phyloP scores from a whole-genome alignment of 352 stramenopile genomes.

The Pythium brassicae region DNA sequence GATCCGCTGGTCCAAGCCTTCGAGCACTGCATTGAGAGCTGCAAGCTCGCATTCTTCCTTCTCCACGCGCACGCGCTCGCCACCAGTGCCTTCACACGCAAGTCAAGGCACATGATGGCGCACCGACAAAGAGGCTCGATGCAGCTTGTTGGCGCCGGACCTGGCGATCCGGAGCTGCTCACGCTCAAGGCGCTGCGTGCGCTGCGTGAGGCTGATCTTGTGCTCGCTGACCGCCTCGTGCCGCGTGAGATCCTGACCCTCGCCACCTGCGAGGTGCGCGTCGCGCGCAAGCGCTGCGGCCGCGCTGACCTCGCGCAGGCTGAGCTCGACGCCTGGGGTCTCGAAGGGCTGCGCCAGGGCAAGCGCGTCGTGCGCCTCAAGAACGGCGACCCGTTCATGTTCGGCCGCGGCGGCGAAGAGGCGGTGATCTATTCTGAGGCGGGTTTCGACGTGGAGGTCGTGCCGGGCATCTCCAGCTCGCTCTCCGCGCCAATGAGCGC shows the following conservation, averaged over 20 bases:
- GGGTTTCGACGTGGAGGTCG: constrained; percentile 79
- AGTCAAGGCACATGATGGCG: neutral
- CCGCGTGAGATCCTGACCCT: constrained; percentile 88
- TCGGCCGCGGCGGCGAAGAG: constrained; percentile 94
- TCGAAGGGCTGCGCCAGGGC: constrained; percentile 79
- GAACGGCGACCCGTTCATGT: constrained; percentile 98
- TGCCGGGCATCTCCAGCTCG: constrained; percentile 93
- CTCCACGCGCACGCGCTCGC: neutral
- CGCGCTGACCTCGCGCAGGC: constrained; percentile 92
- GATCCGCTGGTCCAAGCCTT: neutral
- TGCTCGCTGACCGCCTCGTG: constrained; percentile 94
- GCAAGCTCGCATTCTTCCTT: neutral
- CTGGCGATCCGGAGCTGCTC: constrained; percentile 93
- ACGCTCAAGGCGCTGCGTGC: constrained; percentile 89
- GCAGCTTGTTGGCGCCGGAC: constrained; percentile 87
- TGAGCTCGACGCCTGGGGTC: constrained; percentile 93
- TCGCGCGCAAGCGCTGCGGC: constrained; percentile 93
- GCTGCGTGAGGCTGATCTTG: constrained; percentile 84
- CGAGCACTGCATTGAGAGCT: neutral
- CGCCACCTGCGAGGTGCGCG: constrained; percentile 85
- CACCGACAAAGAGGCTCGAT: constrained; percentile 18
- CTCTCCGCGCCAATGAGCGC: constrained; percentile 92
- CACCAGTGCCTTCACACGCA: neutral
- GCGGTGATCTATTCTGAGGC: constrained; percentile 70
- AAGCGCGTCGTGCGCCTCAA: constrained; percentile 95